Base-by-base conservation (phyloP, 2,329 filamentous ascomycete genomes). In the Colletotrichum costaricense region DNA sequence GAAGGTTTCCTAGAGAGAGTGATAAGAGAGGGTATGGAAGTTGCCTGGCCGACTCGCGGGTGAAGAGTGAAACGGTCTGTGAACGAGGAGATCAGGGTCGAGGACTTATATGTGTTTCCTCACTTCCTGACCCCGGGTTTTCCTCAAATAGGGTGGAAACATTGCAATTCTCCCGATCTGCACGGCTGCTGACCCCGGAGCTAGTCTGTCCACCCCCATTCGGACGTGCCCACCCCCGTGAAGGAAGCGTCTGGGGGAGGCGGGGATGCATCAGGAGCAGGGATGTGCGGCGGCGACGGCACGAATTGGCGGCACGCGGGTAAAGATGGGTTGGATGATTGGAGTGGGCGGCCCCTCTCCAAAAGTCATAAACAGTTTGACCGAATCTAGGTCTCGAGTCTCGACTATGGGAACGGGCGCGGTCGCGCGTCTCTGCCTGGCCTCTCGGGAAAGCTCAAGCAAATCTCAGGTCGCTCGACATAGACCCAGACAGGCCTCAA, bases 301-400 rank as follows among this genome's bases (percentile, higher is more conserved):
- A 67, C 67, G 63, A 72, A 67, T 62, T 72, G 75, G 72, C 73
- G 73, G 66, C 46, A 67, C 74, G 74, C 72, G 74, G 75, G 76
- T 78, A 73, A 76, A 59, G 54, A 33, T 67, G 74, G 65, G 64
- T 69, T 74, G 76, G 73, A 73, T 78, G 76, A 60, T 54, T n/a
- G 64, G 74, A 60, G 67, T 64, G 24, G 38, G 2, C 46, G 19
- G 28, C 54, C 55, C 55, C 33, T 58, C 59, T 26, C 66, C 66
- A 49, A 67, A 33, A 30, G 55, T 19, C n/a, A 54, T 52, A 38
- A 28, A 33, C 11, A 11, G 22, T 59, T 33, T 28, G 49, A n/a
- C 42, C 28, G 56, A 63, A 56, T 52, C 62, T 26, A 63, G 57
- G 33, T 72, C 56, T 66, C 33, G 33, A 33, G 33, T 72, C 35